These are phyloP conservation scores for Citrus maxima DNA, from an alignment of 345 rosid species.

Conservation along the genomic window DNA sequence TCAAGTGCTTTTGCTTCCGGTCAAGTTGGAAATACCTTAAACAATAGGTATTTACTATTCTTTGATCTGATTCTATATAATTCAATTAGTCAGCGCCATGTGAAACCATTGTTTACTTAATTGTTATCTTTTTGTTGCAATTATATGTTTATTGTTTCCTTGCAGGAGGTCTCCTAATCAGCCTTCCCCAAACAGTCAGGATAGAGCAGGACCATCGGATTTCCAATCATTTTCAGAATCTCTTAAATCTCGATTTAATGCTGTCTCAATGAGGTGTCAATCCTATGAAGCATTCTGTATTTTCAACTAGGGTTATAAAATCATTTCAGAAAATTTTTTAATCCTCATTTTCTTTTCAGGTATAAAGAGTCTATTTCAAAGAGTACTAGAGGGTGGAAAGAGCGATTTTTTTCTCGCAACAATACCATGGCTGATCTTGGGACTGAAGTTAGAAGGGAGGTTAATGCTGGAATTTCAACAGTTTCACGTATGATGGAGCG, in stretches of 20 bases:
- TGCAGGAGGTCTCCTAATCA: conserved; percentile 47
- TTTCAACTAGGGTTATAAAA: not conserved
- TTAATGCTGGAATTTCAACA: conserved; percentile 76
- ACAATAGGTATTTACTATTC: conserved; percentile 43
- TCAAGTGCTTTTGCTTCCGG: conserved; percentile 31
- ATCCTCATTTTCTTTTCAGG: conserved; percentile 30
- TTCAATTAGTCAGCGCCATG: conserved; percentile 4
- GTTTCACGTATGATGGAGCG: conserved; percentile 88
- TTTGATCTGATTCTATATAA: not conserved
- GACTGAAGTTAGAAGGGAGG: conserved; percentile 86
- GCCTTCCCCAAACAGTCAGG: conserved; percentile 62
- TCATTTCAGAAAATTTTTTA: not conserved
- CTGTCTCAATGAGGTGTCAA: conserved; percentile 70
- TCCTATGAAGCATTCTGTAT: not conserved
- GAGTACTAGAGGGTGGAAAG: conserved; percentile 94
- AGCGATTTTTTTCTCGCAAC: conserved; percentile 80
- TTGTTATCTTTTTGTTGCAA: conserved; percentile 7
- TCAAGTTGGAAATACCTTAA: conserved; percentile 28
- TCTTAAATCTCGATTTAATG: conserved; percentile 64
- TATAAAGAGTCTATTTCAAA: conserved; percentile 92
- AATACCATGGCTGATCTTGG: conserved; percentile 64
- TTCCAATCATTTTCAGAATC: conserved; percentile 86
- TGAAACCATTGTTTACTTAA: not conserved
- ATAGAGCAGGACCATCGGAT: conserved; percentile 87
- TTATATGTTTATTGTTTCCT: conserved; percentile 2